Evolutionary conservation across 1,284 basidiomycete genomes (phyloP), one percentile per base, ranked within the genome.

Genomic region (Cystobasidium sp.): DNA sequence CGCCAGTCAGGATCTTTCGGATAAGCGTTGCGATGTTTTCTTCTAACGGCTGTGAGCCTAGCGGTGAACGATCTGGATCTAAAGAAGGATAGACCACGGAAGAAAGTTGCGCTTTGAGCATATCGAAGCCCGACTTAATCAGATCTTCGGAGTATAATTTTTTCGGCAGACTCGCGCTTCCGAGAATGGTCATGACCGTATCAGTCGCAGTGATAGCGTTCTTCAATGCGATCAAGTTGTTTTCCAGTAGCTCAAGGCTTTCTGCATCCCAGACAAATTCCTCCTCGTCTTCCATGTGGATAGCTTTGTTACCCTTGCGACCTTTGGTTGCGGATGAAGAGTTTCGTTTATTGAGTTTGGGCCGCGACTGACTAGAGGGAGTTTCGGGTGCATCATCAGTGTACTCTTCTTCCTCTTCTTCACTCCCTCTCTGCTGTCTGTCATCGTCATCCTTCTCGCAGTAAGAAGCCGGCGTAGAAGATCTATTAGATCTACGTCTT

Each of bases 41-140:
- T 47, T 65, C 41, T 65, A 24, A 22, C 22, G 77, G 70, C 0
- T 75, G 76, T 55, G 75, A 75, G 18, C 72, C 12, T 22, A 79
- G 53, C 24, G 68, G 31, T 3, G 72, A 63, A 18, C 85, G 83
- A 22, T 85, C 78, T 1, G 88, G 90, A 80, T 97, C 93, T 6
- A 96, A 88, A 78, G 95, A 92, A 0, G 94, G 93, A 79, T 95
- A 93, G 7, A 97, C 85, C 55, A 93, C 85, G 80, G 88, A 88
- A 0, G 88, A 88, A 31, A 97, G 87, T 75, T 91, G 89, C 74
- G 90, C 89, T 81, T 95, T 94, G 76, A 94, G 85, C 0, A 89
- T 85, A 49, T 84, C 85, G 8, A 97, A 85, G 80, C 93, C 94
- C 0, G 87, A 84, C 0, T 88, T 89, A 72, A 98, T 90, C 14